Evolutionary conservation across 352 stramenopile species (phyloP).

Genomic region (Thalassiosira mediterranea): DNA sequence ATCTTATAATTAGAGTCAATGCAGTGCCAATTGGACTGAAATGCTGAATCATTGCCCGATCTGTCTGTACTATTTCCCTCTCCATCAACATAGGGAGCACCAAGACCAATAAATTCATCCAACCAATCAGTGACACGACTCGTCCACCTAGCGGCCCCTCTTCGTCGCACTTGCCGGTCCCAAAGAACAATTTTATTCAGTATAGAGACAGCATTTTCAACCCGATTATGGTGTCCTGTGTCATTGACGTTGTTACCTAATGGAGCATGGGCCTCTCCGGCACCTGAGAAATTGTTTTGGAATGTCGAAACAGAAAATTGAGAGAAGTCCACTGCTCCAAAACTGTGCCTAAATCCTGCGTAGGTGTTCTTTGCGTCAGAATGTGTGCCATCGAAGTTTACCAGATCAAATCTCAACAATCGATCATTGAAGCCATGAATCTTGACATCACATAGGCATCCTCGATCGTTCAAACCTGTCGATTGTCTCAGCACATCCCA

Average conservation of each 20-base stretch:
- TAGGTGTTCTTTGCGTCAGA: no score
- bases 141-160: conserved; percentile 6
- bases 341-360: conserved; percentile 18
- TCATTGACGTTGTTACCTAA: neutral
- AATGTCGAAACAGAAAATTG: conserved; percentile 18
- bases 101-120: conserved; percentile 27
- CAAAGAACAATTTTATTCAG: conserved; percentile 27
- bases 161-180: conserved; percentile 19
- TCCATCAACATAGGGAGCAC: no score
- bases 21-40: no score
- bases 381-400: conserved; percentile 19
- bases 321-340: conserved; percentile 17
- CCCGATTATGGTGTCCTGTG: neutral
- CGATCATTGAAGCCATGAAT: conserved; percentile 40
- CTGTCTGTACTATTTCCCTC: no score
- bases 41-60: no score
- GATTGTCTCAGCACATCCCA: conserved; percentile 43
- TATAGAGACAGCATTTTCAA: conserved; percentile 25
- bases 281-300: conserved; percentile 1
- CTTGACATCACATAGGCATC: conserved; percentile 37
- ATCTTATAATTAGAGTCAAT: no score
- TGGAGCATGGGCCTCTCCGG: neutral
- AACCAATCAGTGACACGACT: conserved; percentile 9
- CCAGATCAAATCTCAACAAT: conserved; percentile 35
- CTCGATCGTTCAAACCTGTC: conserved; percentile 23